Percentiles rank a stretch among this genome's conserved stretches.
Evolutionary conservation across 345 rosid genomes (phyloP).

Genomic region (Eucalyptus globulus): DNA sequence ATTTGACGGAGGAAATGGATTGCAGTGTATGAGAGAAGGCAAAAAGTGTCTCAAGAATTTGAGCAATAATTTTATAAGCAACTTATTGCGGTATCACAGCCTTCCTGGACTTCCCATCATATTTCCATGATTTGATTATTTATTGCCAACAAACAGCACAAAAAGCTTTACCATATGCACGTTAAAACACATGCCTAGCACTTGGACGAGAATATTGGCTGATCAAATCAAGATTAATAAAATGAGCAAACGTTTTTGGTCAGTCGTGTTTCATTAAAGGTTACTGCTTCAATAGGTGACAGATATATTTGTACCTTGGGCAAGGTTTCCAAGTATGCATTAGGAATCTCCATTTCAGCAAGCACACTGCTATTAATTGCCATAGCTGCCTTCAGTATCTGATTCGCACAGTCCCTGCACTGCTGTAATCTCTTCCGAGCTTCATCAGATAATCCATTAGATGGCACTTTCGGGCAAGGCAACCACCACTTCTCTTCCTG

Average conservation of each 20-base stretch:
- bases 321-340: slow-evolving; percentile 72
- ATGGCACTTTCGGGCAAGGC: slow-evolving; percentile 77
- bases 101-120: background rate
- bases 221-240: background rate
- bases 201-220: background rate
- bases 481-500: slow-evolving; percentile 97
- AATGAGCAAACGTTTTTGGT: background rate
- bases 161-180: background rate
- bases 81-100: background rate
- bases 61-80: background rate
- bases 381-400: slow-evolving; percentile 96
- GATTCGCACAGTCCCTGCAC: slow-evolving; percentile 79
- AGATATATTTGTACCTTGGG: slow-evolving; percentile 53
- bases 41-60: background rate
- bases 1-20: background rate
- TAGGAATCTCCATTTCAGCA: slow-evolving; percentile 89
- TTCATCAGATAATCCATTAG: slow-evolving; percentile 68
- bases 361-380: slow-evolving; percentile 88
- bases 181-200: background rate
- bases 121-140: background rate
- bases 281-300: background rate
- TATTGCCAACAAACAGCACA: background rate
- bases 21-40: background rate
- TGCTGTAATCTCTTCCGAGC: slow-evolving; percentile 76
- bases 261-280: background rate